Evolutionary conservation across 192 early-diverging fungal genomes (phyloP).

Genomic region (Coemansia erecta): DNA sequence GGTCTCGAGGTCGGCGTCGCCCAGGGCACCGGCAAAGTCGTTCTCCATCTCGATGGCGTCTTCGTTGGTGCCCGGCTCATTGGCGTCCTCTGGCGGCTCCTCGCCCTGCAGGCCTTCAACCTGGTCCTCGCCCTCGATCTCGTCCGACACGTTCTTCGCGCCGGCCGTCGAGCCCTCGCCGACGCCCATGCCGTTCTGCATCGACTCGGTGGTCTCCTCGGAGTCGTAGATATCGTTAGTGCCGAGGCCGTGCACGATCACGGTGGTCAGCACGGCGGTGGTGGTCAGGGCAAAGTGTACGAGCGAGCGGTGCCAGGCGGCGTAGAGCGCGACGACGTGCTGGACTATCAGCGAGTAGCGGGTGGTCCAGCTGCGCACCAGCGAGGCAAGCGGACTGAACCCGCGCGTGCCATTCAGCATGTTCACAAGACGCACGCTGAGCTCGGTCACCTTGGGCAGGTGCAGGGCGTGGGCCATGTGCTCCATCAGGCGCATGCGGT

Average conservation of each 20-base stretch:
- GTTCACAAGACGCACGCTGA: slow-evolving; percentile 15
- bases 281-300: slow-evolving; percentile 61
- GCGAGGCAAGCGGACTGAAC: not conserved
- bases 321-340: slow-evolving; percentile 58
- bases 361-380: slow-evolving; percentile 36
- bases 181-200: slow-evolving; percentile 72
- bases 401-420: not conserved
- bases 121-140: slow-evolving; percentile 97
- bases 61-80: slow-evolving; percentile 70
- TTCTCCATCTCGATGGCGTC: slow-evolving; percentile 95
- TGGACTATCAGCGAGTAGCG: slow-evolving; percentile 50
- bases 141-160: slow-evolving; percentile 92
- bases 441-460: slow-evolving; percentile 24
- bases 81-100: slow-evolving; percentile 50
- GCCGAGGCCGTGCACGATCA: slow-evolving; percentile 87
- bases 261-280: slow-evolving; percentile 26
- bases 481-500: slow-evolving; percentile 26
- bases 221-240: slow-evolving; percentile 69
- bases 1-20: slow-evolving; percentile 81
- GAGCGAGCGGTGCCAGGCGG: slow-evolving; percentile 65
- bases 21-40: slow-evolving; percentile 90
- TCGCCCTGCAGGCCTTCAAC: slow-evolving; percentile 86
- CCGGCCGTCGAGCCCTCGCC: slow-evolving; percentile 88
- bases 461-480: slow-evolving; percentile 22
- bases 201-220: slow-evolving; percentile 56